Percentiles rank a stretch among this genome's conserved stretches.
Conservation (phyloP, 495 filamentous ascomycete species). For the Talaromyces stipitatus region DNA sequence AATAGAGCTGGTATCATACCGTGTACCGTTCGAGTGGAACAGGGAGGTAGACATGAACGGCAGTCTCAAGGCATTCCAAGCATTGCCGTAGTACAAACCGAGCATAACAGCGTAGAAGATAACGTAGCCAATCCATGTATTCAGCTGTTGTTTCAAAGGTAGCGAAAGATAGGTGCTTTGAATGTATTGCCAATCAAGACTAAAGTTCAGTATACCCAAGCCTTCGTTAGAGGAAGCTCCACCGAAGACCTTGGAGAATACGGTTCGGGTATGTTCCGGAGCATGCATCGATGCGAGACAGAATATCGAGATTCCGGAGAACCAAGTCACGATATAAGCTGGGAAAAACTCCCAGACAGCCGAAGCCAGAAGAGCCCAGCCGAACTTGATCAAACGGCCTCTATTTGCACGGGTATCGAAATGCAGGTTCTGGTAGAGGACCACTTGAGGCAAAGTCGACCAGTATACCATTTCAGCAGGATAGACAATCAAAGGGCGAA, state of each 20-base stretch:
- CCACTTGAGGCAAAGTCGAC: conserved; percentile 10
- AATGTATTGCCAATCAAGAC: conserved; percentile 47
- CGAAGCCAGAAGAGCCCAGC: conserved; percentile 13
- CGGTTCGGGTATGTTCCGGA: conserved; percentile 13
- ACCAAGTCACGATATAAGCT: conserved; percentile 37
- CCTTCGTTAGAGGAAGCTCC: conserved; percentile 41
- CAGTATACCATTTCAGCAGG: conserved; percentile 16
- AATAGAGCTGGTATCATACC: conserved; percentile 12
- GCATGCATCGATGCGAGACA: conserved; percentile 27
- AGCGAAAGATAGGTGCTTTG: conserved; percentile 20
- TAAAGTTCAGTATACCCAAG: conserved; percentile 22
- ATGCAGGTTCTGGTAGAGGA: conserved; percentile 12
- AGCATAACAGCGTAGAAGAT: conserved; percentile 31
- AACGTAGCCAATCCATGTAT: conserved; percentile 32
- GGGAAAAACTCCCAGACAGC: conserved; percentile 42
- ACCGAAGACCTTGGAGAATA: conserved; percentile 47
- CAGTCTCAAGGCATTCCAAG: conserved; percentile 36
- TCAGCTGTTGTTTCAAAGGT: conserved; percentile 25
- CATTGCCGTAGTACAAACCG: conserved; percentile 37
- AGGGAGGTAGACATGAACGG: conserved; percentile 39
- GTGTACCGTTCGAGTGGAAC: conserved; percentile 16
- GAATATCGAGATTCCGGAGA: conserved; percentile 42
- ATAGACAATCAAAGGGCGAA: conserved; percentile 10
- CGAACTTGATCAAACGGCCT: conserved; percentile 12
- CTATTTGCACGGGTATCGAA: conserved; percentile 6